phyloP scores from a whole-genome alignment of 2,329 filamentous ascomycete genomes.

The Neurospora sp. region DNA sequence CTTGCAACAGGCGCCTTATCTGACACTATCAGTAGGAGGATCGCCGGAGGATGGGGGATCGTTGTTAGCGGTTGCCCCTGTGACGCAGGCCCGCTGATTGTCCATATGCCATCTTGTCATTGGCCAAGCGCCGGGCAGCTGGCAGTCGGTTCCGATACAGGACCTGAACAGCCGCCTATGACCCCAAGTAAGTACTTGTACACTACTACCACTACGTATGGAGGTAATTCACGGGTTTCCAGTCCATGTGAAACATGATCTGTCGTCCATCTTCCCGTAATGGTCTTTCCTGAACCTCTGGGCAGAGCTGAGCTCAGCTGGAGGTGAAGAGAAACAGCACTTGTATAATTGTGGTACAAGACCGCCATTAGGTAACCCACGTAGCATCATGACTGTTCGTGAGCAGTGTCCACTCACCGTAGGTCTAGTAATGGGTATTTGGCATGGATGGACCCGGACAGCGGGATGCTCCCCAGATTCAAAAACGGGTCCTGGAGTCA shows the following conservation, averaged over 20 bases:
- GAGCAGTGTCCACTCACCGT: neutral
- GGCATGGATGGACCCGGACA: neutral
- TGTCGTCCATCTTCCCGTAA: neutral
- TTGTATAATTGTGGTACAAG: neutral
- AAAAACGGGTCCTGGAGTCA: neutral
- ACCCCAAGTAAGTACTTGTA: neutral
- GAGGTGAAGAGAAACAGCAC: neutral
- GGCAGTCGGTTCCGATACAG: neutral
- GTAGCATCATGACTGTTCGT: neutral
- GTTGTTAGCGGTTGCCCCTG: constrained; percentile 3
- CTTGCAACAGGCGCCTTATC: neutral
- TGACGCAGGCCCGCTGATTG: constrained; percentile 8
- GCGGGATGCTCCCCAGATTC: neutral
- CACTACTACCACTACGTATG: no score
- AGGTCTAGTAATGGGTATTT: neutral
- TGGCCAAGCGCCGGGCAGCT: neutral
- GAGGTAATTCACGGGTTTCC: neutral
- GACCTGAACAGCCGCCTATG: neutral
- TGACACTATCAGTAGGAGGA: neutral
- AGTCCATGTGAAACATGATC: neutral
- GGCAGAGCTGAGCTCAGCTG: neutral
- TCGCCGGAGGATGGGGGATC: neutral
- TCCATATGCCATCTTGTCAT: constrained; percentile 1
- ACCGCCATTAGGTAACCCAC: neutral
- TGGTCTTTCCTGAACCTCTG: neutral